Evolutionary conservation across 2,329 filamentous ascomycete species (phyloP).

Genomic region (Zalaria sp.): DNA sequence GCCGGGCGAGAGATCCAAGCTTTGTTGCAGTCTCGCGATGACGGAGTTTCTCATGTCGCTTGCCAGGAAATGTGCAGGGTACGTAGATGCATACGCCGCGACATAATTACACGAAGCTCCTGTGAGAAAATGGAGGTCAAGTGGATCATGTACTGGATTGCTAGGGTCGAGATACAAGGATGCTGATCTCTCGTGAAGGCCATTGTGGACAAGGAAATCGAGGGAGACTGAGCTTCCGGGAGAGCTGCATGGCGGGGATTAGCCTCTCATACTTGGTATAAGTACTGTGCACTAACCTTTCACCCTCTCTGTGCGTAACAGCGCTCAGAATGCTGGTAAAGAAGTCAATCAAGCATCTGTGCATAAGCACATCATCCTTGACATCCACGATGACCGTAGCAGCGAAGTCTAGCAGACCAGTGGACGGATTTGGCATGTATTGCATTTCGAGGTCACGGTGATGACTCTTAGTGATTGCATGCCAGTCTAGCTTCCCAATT

Average conservation of each 20-base stretch:
- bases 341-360: constrained; percentile 45
- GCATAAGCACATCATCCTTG: constrained; percentile 43
- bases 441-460: constrained; percentile 35
- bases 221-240: constrained; percentile 23
- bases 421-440: constrained; percentile 19
- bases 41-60: constrained; percentile 30
- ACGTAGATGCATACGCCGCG: constrained; percentile 39
- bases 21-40: constrained; percentile 30
- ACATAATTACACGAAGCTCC: constrained; percentile 43
- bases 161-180: constrained; percentile 38
- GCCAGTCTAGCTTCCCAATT: constrained; percentile 41
- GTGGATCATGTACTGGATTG: constrained; percentile 27
- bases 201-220: constrained; percentile 37
- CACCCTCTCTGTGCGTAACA: constrained; percentile 14
- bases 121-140: constrained; percentile 40
- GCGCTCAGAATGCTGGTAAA: constrained; percentile 38
- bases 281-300: neutral
- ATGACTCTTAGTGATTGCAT: constrained; percentile 36
- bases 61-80: constrained; percentile 40
- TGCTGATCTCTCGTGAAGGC: constrained; percentile 36
- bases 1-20: constrained; percentile 28
- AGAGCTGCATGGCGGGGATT: constrained; percentile 2
- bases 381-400: constrained; percentile 41
- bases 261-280: neutral
- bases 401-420: constrained; percentile 41